phyloP scores from a whole-genome alignment of 768 basidiomycete genomes.

The Tulasnella sp. region DNA sequence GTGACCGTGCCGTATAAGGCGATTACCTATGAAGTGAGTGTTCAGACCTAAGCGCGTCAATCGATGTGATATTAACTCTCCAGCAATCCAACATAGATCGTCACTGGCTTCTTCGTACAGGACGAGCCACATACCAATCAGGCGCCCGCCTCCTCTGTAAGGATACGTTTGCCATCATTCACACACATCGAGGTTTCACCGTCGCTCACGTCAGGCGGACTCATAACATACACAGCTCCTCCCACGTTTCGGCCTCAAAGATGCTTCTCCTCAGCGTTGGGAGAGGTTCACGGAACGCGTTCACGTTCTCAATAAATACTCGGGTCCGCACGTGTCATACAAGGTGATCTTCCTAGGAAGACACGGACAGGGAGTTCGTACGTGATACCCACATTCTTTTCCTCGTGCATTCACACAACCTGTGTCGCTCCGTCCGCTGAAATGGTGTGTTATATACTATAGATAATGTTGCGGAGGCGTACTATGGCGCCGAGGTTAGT shows the following conservation, averaged over 20 bases:
- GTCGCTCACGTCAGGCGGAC: not conserved
- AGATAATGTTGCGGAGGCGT: slow-evolving; percentile 51
- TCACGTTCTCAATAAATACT: slow-evolving; percentile 36
- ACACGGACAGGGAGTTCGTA: slow-evolving; percentile 68
- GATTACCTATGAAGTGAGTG: too few species aligned
- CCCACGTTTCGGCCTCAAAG: slow-evolving; percentile 48
- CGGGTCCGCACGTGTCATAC: slow-evolving; percentile 35
- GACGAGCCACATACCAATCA: slow-evolving; percentile 28
- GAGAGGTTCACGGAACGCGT: slow-evolving; percentile 34
- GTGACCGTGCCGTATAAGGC: too few species aligned
- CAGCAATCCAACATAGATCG: slow-evolving; percentile 22
- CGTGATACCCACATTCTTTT: slow-evolving; percentile 23
- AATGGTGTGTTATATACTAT: not conserved
- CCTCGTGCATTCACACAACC: not conserved
- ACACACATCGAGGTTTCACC: not conserved
- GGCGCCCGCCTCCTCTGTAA: slow-evolving; percentile 27
- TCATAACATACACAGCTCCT: slow-evolving; percentile 43
- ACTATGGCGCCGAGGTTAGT: slow-evolving; percentile 42
- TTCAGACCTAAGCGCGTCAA: too few species aligned
- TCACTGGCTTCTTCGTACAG: slow-evolving; percentile 38
- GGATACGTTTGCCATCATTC: not conserved
- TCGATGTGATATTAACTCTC: too few species aligned
- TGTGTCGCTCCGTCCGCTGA: not conserved
- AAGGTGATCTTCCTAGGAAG: slow-evolving; percentile 58
- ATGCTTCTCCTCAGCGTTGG: slow-evolving; percentile 43